Conservation (phyloP, 2,329 filamentous ascomycete genomes). For the Penicillium italicum region DNA sequence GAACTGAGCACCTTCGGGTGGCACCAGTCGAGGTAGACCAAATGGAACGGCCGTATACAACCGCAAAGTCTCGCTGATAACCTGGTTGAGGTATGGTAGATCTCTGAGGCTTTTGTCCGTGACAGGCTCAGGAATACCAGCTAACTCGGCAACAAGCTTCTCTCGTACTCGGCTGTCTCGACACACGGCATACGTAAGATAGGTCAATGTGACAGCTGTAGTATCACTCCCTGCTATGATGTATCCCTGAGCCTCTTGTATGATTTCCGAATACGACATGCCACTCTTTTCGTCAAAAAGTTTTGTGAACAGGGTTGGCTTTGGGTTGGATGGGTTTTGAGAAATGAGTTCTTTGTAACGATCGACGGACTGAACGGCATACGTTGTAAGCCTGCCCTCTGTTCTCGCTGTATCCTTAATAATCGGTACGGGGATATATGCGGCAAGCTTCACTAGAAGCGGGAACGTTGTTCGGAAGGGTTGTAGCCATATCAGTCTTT, state of each 20-base stretch:
- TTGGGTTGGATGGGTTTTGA: slow-evolving; percentile 13
- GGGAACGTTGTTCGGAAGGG: slow-evolving; percentile 28
- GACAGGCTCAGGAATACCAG: slow-evolving; percentile 14
- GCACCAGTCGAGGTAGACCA: slow-evolving; percentile 40
- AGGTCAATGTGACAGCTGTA: slow-evolving; percentile 50
- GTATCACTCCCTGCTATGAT: slow-evolving; percentile 54
- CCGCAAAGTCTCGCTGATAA: slow-evolving; percentile 37
- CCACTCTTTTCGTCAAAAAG: slow-evolving; percentile 25
- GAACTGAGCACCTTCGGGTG: slow-evolving; percentile 40
- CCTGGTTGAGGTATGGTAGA: slow-evolving; percentile 25
- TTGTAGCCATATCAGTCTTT: slow-evolving; percentile 15
- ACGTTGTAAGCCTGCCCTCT: slow-evolving; percentile 20
- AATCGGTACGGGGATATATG: slow-evolving; percentile 22
- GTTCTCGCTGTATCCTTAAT: slow-evolving; percentile 20
- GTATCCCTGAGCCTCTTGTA: slow-evolving; percentile 42
- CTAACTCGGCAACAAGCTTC: slow-evolving; percentile 21
- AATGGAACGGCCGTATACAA: slow-evolving; percentile 39
- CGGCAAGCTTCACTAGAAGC: slow-evolving; percentile 16
- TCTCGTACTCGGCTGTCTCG: slow-evolving; percentile 12
- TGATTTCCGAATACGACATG: slow-evolving; percentile 36
- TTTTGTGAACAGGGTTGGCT: slow-evolving; percentile 30
- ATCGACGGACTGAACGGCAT: slow-evolving; percentile 25
- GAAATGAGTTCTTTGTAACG: slow-evolving; percentile 23
- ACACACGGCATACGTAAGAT: slow-evolving; percentile 31
- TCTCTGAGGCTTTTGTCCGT: slow-evolving; percentile 45